Conservation (phyloP, 164 flowering plant genomes). For the Vitis rupestris region DNA sequence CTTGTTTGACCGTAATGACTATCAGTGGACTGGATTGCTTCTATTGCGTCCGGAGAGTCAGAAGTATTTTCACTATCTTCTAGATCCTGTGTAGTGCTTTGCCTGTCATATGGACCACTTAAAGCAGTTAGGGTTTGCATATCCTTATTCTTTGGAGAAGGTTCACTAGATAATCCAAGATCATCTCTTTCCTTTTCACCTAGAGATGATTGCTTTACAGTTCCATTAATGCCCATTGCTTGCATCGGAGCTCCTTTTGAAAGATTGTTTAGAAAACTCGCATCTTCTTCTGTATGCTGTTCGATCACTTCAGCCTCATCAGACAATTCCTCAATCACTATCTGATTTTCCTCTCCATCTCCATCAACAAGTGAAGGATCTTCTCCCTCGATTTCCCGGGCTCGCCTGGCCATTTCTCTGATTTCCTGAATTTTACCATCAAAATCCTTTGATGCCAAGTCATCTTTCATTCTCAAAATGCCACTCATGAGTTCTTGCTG, state of each 20-base stretch:
- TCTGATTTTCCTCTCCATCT: conserved; percentile 24
- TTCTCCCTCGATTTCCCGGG: conserved; percentile 46
- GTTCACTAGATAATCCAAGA: conserved; percentile 9
- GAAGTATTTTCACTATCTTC: conserved; percentile 10
- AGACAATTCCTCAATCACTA: conserved; percentile 13
- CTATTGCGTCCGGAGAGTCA: conserved; percentile 1
- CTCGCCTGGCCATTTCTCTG: conserved; percentile 60
- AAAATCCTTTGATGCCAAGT: conserved; percentile 17
- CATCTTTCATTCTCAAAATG: conserved; percentile 36
- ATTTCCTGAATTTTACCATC: conserved; percentile 55
- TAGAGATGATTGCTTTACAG: conserved; percentile 1
- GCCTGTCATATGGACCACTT: conserved; percentile 5
- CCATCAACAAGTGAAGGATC: conserved; percentile 10
- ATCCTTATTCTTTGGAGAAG: conserved; percentile 16
- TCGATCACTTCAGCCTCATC: conserved; percentile 12
- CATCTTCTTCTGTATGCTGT: conserved; percentile 10
- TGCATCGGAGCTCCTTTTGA: conserved; percentile 7
- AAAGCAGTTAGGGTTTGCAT: conserved; percentile 11
- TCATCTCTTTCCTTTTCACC: conserved; percentile 14
- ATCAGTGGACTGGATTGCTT: conserved; percentile 17
- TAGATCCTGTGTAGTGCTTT: conserved; percentile 9
- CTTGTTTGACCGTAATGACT: conserved; percentile 10
- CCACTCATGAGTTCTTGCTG: conserved; percentile 54
- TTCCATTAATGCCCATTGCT: conserved; percentile 11
- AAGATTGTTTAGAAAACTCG: conserved; percentile 2